phyloP scores from a whole-genome alignment of 2,329 filamentous ascomycete species.

The Fusarium newnesense region DNA sequence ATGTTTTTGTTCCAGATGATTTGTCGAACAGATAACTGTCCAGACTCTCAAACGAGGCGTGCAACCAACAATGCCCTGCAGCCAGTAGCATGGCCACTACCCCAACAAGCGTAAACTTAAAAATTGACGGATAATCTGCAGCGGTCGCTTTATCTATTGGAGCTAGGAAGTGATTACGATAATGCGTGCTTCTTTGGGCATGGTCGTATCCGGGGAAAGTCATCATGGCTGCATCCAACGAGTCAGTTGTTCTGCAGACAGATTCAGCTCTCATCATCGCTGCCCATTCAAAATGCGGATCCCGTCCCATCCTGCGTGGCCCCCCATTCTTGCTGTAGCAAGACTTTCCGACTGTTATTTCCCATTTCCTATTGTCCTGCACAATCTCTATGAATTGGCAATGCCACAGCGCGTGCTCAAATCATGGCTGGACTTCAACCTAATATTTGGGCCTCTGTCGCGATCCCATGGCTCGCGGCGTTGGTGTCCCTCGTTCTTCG shows the following conservation, averaged over 20 bases:
- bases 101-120: background rate
- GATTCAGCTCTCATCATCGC: background rate
- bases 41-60: background rate
- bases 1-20: background rate
- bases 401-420: background rate
- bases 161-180: background rate
- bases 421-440: constrained; percentile 39
- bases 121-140: background rate
- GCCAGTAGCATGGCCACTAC: background rate
- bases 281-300: background rate
- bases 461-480: constrained; percentile 40
- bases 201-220: background rate
- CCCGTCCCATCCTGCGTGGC: background rate
- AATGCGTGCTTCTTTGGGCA: background rate
- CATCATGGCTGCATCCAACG: background rate
- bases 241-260: background rate
- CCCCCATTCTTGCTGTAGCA: background rate
- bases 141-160: background rate
- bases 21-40: background rate
- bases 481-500: constrained; percentile 28
- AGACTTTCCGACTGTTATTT: background rate
- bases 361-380: background rate
- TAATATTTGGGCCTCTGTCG: constrained; percentile 32
- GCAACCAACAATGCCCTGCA: background rate
- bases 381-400: background rate